phyloP scores from a whole-genome alignment of 169 alveolate species.

The Plasmodium berghei region DNA sequence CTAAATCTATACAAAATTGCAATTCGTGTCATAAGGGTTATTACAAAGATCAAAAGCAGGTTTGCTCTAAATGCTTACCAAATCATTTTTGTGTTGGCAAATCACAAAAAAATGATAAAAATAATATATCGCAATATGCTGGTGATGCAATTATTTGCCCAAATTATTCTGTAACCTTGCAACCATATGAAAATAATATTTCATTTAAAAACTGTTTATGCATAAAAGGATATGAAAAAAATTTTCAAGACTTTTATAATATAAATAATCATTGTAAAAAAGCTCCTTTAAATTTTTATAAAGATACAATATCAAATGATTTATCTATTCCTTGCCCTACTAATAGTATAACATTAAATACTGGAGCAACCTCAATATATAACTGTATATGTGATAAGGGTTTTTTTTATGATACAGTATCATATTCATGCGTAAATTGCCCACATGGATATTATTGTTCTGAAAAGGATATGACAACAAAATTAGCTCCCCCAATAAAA shows the following conservation, averaged over 20 bases:
- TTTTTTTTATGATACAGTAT: conserved; percentile 42
- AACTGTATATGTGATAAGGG: conserved; percentile 82
- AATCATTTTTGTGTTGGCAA: conserved; percentile 89
- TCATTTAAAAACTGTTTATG: conserved; percentile 82
- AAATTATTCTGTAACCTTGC: conserved; percentile 78
- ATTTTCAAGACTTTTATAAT: conserved; percentile 81
- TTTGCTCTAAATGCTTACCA: conserved; percentile 51
- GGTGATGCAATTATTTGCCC: conserved; percentile 85
- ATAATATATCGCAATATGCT: conserved; percentile 67
- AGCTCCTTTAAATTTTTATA: conserved; percentile 81
- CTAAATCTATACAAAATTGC: conserved; percentile 18
- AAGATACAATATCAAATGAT: conserved; percentile 80
- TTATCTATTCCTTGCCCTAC: conserved; percentile 82
- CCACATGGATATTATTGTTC: conserved; percentile 87
- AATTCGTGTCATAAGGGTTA: conserved; percentile 53
- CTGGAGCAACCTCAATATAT: conserved; percentile 78
- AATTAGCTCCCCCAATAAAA: conserved; percentile 73
- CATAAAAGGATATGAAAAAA: conserved; percentile 72
- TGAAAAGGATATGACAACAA: conserved; percentile 72
- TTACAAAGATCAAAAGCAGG: conserved; percentile 29
- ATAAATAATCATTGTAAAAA: conserved; percentile 78
- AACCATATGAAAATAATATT: conserved; percentile 80
- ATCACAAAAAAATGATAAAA: conserved; percentile 73
- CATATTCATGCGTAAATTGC: conserved; percentile 78
- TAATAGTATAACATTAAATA: conserved; percentile 82